Evolutionary conservation across 2,329 filamentous ascomycete species (phyloP).

Genomic region (Didymella pomorum): DNA sequence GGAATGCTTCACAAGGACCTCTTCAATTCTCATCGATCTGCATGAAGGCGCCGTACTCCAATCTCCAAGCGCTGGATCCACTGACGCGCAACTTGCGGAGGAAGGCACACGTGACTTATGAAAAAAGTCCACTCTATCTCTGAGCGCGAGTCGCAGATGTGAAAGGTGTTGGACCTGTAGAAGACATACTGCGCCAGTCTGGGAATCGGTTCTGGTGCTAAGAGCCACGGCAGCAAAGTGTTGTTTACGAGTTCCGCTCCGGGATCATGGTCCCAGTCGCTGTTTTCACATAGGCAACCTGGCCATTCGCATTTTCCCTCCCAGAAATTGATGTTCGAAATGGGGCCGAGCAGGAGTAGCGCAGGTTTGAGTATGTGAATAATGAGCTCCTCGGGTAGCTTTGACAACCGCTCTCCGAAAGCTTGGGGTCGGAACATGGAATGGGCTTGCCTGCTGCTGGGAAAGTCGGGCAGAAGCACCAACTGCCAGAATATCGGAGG

Average conservation of each 20-base stretch:
- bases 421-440: neutral
- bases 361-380: neutral
- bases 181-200: slow-evolving; percentile 2
- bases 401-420: neutral
- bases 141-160: neutral
- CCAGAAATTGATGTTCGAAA: slow-evolving; percentile 1
- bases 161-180: neutral
- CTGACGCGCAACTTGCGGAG: neutral
- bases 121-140: neutral
- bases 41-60: neutral
- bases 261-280: neutral
- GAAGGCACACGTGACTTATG: neutral
- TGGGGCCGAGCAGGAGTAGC: neutral
- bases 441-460: no score
- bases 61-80: slow-evolving; percentile 4
- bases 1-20: neutral
- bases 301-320: slow-evolving; percentile 6
- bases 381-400: slow-evolving; percentile 1
- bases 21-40: neutral
- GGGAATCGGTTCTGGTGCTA: neutral
- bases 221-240: neutral
- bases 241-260: neutral
- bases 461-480: no score
- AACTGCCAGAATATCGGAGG: no score
- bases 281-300: neutral